Conservation (phyloP, 768 basidiomycete genomes). For the Trametes villosa region DNA sequence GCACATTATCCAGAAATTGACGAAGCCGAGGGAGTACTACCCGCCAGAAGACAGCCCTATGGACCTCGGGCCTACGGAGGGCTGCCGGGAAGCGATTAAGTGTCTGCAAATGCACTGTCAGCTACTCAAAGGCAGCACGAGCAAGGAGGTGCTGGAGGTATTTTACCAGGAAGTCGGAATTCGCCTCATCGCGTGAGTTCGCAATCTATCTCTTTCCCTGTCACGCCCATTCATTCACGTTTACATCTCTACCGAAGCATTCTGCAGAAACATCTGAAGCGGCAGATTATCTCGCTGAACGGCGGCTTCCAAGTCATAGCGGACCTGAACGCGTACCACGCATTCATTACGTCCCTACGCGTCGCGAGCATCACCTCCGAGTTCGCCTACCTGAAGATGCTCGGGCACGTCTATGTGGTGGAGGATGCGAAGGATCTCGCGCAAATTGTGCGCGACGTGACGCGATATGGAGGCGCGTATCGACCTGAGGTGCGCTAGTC, state of each 20-base stretch:
- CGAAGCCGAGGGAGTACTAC: slow-evolving; percentile 87
- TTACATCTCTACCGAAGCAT: slow-evolving; percentile 54
- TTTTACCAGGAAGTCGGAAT: slow-evolving; percentile 98
- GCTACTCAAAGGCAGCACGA: slow-evolving; percentile 90
- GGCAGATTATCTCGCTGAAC: slow-evolving; percentile 92
- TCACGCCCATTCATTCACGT: neutral
- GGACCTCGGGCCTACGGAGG: slow-evolving; percentile 84
- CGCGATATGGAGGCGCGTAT: slow-evolving; percentile 93
- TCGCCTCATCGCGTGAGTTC: slow-evolving; percentile 46
- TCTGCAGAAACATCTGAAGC: slow-evolving; percentile 94
- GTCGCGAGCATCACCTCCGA: slow-evolving; percentile 83
- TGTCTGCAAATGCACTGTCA: slow-evolving; percentile 92
- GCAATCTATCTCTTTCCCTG: neutral
- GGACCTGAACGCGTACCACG: slow-evolving; percentile 92
- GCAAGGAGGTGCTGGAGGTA: slow-evolving; percentile 94
- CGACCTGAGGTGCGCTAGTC: slow-evolving; percentile 75
- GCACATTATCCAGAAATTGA: slow-evolving; percentile 84
- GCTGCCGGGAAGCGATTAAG: slow-evolving; percentile 87
- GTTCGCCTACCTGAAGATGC: slow-evolving; percentile 95
- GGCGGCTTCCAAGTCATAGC: slow-evolving; percentile 97
- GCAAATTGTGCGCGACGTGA: slow-evolving; percentile 93
- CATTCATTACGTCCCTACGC: slow-evolving; percentile 83
- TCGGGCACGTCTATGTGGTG: slow-evolving; percentile 95
- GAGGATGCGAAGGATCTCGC: slow-evolving; percentile 96
- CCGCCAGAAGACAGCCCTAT: slow-evolving; percentile 79